phyloP scores from a whole-genome alignment of 2,329 filamentous ascomycete species.

The Dothideomycetidae sp. region DNA sequence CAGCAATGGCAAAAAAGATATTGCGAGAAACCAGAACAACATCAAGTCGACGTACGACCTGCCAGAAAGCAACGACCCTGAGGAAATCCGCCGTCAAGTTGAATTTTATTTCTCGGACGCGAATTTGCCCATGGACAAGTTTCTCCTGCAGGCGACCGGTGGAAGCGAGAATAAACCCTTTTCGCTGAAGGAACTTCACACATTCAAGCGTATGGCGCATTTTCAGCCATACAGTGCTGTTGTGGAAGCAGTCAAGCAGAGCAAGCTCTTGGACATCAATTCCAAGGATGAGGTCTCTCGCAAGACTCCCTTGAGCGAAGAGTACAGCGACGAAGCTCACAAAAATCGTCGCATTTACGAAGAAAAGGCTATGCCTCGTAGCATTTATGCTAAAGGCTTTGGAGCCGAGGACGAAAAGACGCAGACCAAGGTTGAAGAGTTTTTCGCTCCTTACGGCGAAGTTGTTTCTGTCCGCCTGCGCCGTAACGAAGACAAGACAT shows the following conservation, averaged over 20 bases:
- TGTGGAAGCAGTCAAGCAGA: slow-evolving; percentile 68
- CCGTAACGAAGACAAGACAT: slow-evolving; percentile 53
- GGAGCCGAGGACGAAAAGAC: slow-evolving; percentile 69
- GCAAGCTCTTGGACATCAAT: slow-evolving; percentile 55
- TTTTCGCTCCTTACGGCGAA: slow-evolving; percentile 69
- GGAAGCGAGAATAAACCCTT: slow-evolving; percentile 73
- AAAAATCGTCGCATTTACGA: slow-evolving; percentile 41
- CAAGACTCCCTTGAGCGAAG: slow-evolving; percentile 50
- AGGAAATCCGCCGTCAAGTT: slow-evolving; percentile 76
- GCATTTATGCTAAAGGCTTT: slow-evolving; percentile 89
- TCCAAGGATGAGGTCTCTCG: slow-evolving; percentile 65
- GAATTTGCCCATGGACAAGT: slow-evolving; percentile 80
- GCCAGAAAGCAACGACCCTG: slow-evolving; percentile 61
- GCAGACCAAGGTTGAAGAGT: slow-evolving; percentile 87
- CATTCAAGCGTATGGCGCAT: slow-evolving; percentile 89
- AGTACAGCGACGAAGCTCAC: slow-evolving; percentile 39
- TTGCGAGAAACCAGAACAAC: slow-evolving; percentile 7
- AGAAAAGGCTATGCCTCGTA: slow-evolving; percentile 54
- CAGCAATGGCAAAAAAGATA: slow-evolving; percentile 4
- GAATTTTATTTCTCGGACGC: slow-evolving; percentile 94
- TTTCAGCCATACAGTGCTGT: slow-evolving; percentile 82
- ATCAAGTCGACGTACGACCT: slow-evolving; percentile 28
- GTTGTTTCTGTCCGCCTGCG: slow-evolving; percentile 77
- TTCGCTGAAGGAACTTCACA: slow-evolving; percentile 60
- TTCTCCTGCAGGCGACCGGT: slow-evolving; percentile 63